These are phyloP conservation scores for Erodium chrysanthum DNA, from an alignment of 441 rosid species.

Conservation along the genomic window DNA sequence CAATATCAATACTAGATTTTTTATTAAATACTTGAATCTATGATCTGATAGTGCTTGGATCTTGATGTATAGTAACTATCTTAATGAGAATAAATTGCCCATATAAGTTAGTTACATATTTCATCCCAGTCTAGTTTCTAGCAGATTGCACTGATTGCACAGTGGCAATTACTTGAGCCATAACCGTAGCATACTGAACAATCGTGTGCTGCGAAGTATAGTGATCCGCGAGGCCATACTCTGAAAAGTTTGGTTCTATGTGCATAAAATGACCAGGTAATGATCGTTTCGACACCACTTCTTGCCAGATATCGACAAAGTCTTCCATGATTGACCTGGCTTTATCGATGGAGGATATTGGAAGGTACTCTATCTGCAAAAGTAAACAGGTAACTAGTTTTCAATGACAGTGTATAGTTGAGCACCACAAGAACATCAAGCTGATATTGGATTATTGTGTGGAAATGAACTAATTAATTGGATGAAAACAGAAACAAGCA, in stretches of 20 bases:
- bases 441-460: no score
- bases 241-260: slow-evolving; percentile 51
- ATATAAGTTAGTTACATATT: no score
- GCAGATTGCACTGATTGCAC: slow-evolving; percentile 34
- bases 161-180: slow-evolving; percentile 69
- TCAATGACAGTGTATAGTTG: no score
- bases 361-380: slow-evolving; percentile 83
- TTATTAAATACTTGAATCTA: no score
- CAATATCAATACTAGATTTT: no score
- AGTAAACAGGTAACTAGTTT: no score
- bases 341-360: slow-evolving; percentile 71
- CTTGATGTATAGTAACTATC: no score
- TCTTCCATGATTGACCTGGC: slow-evolving; percentile 62
- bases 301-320: slow-evolving; percentile 73
- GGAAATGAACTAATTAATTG: no score
- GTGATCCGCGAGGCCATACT: slow-evolving; percentile 57
- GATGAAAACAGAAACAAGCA: no score
- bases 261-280: slow-evolving; percentile 66
- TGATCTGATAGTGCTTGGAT: no score
- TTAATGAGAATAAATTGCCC: no score
- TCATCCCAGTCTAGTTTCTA: not conserved
- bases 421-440: no score
- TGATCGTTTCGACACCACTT: slow-evolving; percentile 58
- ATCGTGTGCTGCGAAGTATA: slow-evolving; percentile 77
- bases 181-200: slow-evolving; percentile 58